phyloP scores from a whole-genome alignment of 2,329 filamentous ascomycete genomes.

The Xylariaceae sp. region DNA sequence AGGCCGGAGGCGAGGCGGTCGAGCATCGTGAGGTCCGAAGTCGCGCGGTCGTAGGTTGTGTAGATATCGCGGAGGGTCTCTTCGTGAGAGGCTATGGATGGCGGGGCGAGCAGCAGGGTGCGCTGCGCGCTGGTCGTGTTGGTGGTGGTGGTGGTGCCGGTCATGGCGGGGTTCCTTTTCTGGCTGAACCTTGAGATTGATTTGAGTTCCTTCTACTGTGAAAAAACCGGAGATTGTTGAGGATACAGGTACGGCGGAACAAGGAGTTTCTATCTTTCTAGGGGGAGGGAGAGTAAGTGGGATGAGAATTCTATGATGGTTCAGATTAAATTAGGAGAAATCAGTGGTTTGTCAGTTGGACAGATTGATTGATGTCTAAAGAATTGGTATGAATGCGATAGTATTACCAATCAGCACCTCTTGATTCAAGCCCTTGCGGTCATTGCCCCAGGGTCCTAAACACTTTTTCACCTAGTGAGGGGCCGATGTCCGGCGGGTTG shows the following conservation, averaged over 20 bases:
- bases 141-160: conserved; percentile 6
- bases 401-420: background rate
- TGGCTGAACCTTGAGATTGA: background rate
- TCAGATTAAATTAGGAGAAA: background rate
- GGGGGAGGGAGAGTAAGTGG: background rate
- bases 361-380: background rate
- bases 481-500: background rate
- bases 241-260: background rate
- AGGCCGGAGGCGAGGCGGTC: conserved; percentile 82
- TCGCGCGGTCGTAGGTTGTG: conserved; percentile 64
- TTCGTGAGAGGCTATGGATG: conserved; percentile 81
- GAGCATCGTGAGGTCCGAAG: conserved; percentile 94
- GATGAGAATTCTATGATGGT: background rate
- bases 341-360: background rate
- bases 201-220: background rate
- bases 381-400: background rate
- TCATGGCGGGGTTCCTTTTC: conserved; percentile 14
- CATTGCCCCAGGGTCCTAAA: background rate
- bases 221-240: background rate
- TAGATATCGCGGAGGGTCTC: conserved; percentile 68
- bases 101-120: conserved; percentile 82
- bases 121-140: conserved; percentile 33
- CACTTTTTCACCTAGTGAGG: background rate
- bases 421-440: background rate
- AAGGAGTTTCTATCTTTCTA: no score